phyloP scores from a whole-genome alignment of 2,329 filamentous ascomycete genomes.

The Alternaria brassicicola region DNA sequence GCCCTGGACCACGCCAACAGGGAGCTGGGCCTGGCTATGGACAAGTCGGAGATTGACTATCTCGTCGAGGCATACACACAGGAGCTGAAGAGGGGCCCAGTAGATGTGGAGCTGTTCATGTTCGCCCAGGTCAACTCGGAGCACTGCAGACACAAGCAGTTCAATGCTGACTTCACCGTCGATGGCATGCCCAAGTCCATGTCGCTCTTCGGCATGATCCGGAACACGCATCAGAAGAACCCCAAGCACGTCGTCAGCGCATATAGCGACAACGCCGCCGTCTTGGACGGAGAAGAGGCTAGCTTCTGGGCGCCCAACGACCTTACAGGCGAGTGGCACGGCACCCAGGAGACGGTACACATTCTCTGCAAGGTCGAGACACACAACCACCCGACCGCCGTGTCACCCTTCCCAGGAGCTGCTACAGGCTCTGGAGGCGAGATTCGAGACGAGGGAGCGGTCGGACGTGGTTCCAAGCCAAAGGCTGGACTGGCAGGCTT shows the following conservation, averaged over 20 bases:
- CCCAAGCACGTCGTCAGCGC: slow-evolving; percentile 88
- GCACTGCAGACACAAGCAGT: slow-evolving; percentile 87
- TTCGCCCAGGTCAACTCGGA: slow-evolving; percentile 99
- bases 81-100: slow-evolving; percentile 68
- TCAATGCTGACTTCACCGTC: slow-evolving; percentile 96
- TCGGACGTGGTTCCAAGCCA: slow-evolving; percentile 88
- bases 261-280: slow-evolving; percentile 98
- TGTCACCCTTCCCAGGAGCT: slow-evolving; percentile 90
- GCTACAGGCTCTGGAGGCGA: slow-evolving; percentile 95
- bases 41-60: slow-evolving; percentile 89
- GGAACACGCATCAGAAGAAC: slow-evolving; percentile 82
- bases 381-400: slow-evolving; percentile 95
- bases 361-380: slow-evolving; percentile 95
- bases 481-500: slow-evolving; percentile 93
- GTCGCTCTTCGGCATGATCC: slow-evolving; percentile 94
- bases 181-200: slow-evolving; percentile 80
- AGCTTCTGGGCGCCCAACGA: slow-evolving; percentile 89
- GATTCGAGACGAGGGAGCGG: slow-evolving; percentile 92
- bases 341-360: slow-evolving; percentile 84
- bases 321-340: slow-evolving; percentile 83
- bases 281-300: slow-evolving; percentile 74
- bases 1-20: slow-evolving; percentile 84
- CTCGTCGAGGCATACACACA: slow-evolving; percentile 82
- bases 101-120: slow-evolving; percentile 98
- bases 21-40: slow-evolving; percentile 81